A percentile compares a stretch with the other conserved stretches of the same genome.
Evolutionary conservation across 352 stramenopile genomes (phyloP).

Genomic region (Pythium folliculosum): DNA sequence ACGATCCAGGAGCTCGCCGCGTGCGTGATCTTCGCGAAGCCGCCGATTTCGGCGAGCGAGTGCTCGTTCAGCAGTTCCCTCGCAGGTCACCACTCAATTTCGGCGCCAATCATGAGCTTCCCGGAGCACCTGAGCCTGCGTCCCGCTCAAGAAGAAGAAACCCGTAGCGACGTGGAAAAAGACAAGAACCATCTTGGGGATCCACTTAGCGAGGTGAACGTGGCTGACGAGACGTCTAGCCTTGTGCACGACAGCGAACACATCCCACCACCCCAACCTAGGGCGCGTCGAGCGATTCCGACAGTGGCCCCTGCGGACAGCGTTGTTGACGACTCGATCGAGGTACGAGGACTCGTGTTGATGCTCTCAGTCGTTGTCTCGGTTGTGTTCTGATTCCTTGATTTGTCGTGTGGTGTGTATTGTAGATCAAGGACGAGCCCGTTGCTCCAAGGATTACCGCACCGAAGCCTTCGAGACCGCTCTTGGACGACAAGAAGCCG

Average conservation of each 20-base stretch:
- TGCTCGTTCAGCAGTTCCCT: conserved; percentile 69
- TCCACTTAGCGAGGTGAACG: not conserved
- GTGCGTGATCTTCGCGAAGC: conserved; percentile 83
- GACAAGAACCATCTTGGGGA: not conserved
- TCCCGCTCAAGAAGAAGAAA: conserved; percentile 27
- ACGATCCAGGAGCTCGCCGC: conserved; percentile 79
- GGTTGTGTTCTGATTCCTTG: not conserved
- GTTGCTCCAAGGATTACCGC: not conserved
- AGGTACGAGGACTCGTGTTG: not conserved
- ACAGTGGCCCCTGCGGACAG: not conserved
- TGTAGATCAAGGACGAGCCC: conserved; percentile 27
- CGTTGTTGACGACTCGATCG: conserved; percentile 20
- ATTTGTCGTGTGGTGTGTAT: too few relatives aligned
- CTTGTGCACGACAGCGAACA: not conserved
- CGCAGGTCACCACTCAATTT: conserved; percentile 51
- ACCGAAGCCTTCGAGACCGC: not conserved
- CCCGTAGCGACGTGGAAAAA: conserved; percentile 26
- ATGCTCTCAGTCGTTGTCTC: not conserved
- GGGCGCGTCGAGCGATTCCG: not conserved
- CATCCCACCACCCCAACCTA: not conserved
- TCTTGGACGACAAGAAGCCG: conserved; percentile 1
- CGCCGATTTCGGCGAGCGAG: conserved; percentile 52
- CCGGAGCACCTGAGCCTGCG: conserved; percentile 68
- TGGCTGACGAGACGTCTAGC: not conserved
- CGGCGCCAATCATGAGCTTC: conserved; percentile 58